Conservation (phyloP, 257 asterid species). For the Solanum rostratum region DNA sequence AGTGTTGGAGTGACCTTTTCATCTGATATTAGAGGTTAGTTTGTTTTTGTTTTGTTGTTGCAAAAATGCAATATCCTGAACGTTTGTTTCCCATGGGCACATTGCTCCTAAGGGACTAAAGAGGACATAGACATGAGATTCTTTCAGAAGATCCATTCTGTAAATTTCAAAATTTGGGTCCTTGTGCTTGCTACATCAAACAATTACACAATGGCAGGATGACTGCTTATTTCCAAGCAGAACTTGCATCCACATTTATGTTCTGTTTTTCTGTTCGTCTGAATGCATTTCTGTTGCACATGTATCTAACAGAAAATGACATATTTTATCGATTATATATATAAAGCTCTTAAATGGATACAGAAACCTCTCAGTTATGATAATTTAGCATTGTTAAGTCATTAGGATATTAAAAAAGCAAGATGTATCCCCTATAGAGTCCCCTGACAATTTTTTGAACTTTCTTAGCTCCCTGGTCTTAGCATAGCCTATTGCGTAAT, state of each 20-base stretch:
- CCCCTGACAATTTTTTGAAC: neutral
- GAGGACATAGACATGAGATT: neutral
- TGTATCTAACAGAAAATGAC: neutral
- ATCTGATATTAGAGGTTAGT: conserved; percentile 25
- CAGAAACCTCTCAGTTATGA: neutral
- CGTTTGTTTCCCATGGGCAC: neutral
- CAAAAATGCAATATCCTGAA: neutral
- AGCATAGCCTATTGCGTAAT: neutral
- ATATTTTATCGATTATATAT: neutral
- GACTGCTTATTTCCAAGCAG: neutral
- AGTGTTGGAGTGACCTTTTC: conserved; percentile 64
- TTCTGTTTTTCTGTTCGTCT: neutral
- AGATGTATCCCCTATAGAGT: neutral
- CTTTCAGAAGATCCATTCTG: neutral
- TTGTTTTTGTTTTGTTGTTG: neutral
- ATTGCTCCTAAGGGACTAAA: neutral
- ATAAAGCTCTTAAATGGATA: neutral
- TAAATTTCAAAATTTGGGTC: neutral
- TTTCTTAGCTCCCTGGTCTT: neutral
- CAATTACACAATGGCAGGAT: neutral
- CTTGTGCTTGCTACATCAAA: neutral
- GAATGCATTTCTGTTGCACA: neutral
- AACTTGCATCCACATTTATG: neutral
- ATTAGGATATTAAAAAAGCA: neutral
- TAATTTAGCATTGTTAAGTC: neutral